These are phyloP conservation scores for Glomus cerebriforme DNA, from an alignment of 192 early-diverging fungal genomes.

Conservation along the genomic window DNA sequence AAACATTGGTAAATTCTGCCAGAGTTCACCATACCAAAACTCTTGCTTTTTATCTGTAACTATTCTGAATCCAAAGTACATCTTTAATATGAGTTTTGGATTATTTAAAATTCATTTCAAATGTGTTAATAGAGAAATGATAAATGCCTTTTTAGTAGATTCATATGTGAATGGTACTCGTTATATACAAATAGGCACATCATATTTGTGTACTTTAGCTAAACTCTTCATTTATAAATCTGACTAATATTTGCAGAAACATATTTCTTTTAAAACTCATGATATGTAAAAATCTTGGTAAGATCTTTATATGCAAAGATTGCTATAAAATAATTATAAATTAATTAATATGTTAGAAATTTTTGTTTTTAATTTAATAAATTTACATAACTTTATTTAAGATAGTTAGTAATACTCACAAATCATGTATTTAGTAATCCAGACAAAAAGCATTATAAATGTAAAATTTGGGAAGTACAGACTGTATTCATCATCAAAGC, in stretches of 20 bases:
- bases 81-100: neutral
- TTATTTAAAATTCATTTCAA: constrained; percentile 12
- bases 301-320: constrained; percentile 16
- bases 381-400: no score
- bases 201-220: neutral
- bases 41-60: neutral
- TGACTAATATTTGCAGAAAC: neutral
- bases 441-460: no score
- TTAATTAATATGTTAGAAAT: no score
- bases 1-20: neutral
- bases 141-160: neutral
- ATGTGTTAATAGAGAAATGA: neutral
- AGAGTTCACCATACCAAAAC: neutral
- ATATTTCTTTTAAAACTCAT: no score
- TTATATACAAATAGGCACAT: no score
- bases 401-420: no score
- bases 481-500: no score
- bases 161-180: neutral
- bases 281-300: no score
- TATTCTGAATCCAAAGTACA: neutral
- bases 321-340: neutral
- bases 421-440: no score
- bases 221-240: neutral
- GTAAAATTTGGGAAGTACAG: no score
- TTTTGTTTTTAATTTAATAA: no score